Evolutionary conservation across 2,329 filamentous ascomycete genomes (phyloP).

Genomic region (Juglanconis oblonga): DNA sequence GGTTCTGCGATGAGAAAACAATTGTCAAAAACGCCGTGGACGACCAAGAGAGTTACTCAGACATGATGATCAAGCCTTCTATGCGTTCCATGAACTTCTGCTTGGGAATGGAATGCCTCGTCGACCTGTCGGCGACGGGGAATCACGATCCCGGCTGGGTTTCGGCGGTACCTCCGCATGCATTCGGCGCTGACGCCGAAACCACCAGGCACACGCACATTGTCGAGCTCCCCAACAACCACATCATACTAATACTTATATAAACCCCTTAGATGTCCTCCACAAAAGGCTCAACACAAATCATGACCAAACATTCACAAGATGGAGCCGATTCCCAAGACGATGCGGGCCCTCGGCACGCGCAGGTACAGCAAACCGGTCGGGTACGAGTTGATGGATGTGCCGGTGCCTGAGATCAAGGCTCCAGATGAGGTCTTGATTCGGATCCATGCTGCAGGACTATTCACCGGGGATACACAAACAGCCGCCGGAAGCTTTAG

Average conservation of each 20-base stretch:
- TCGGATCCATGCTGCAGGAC: constrained; percentile 33
- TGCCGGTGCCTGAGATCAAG: constrained; percentile 43
- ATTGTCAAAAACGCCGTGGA: too few species aligned
- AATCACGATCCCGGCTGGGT: neutral
- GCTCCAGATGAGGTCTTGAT: constrained; percentile 42
- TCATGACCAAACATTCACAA: neutral
- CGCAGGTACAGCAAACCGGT: constrained; percentile 36
- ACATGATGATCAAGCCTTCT: neutral
- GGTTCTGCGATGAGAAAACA: too few species aligned
- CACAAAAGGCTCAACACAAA: neutral
- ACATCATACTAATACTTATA: neutral
- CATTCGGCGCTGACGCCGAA: constrained; percentile 11
- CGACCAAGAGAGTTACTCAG: too few species aligned
- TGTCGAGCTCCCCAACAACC: neutral
- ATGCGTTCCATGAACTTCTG: too few species aligned
- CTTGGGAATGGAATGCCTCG: neutral
- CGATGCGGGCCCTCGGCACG: constrained; percentile 39
- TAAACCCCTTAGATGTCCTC: neutral
- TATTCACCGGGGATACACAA: constrained; percentile 35
- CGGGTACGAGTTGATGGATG: constrained; percentile 36
- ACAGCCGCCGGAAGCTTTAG: constrained; percentile 25
- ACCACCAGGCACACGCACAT: neutral
- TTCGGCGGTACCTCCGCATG: constrained; percentile 4
- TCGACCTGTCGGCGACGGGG: neutral
- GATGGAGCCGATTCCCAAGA: constrained; percentile 3